A percentile compares a stretch with the other conserved stretches of the same genome.
phyloP scores from a whole-genome alignment of 192 early-diverging fungal genomes.

The Gaertneriomyces sp. region DNA sequence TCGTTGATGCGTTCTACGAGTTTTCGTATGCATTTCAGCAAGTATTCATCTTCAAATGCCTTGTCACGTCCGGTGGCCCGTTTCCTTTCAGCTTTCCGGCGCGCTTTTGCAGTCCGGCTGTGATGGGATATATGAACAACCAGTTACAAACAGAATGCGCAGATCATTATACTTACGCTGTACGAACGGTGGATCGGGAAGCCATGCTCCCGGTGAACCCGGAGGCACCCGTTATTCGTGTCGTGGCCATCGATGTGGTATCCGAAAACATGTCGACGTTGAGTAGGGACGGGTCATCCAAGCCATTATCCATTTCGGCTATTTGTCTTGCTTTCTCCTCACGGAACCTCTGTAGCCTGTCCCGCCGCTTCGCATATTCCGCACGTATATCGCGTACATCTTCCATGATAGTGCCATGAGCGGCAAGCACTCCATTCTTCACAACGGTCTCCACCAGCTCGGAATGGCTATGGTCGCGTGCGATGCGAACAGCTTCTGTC shows the following conservation, averaged over 20 bases:
- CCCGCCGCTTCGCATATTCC: slow-evolving; percentile 62
- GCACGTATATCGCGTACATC: slow-evolving; percentile 58
- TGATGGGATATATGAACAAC: neutral
- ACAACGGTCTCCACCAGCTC: slow-evolving; percentile 78
- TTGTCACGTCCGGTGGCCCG: slow-evolving; percentile 83
- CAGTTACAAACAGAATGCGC: slow-evolving; percentile 6
- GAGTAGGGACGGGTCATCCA: slow-evolving; percentile 56
- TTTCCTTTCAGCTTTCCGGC: slow-evolving; percentile 18
- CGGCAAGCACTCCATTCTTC: slow-evolving; percentile 56
- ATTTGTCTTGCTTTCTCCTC: slow-evolving; percentile 45
- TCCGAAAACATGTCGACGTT: slow-evolving; percentile 94
- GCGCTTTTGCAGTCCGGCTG: slow-evolving; percentile 40
- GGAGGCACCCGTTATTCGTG: slow-evolving; percentile 69
- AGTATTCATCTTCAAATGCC: slow-evolving; percentile 86
- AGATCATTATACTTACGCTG: slow-evolving; percentile 41
- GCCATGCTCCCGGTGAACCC: slow-evolving; percentile 51
- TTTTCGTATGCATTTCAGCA: slow-evolving; percentile 68
- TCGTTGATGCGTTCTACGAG: slow-evolving; percentile 53
- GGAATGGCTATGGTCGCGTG: slow-evolving; percentile 43
- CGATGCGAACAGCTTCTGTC: slow-evolving; percentile 70
- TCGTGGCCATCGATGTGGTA: slow-evolving; percentile 88
- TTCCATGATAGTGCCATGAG: slow-evolving; percentile 43
- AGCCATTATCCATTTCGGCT: neutral
- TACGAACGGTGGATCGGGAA: slow-evolving; percentile 22
- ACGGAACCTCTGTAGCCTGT: slow-evolving; percentile 56